Conservation (phyloP, 805 yeast genomes). For the Wickerhamomyces xylosicus region DNA sequence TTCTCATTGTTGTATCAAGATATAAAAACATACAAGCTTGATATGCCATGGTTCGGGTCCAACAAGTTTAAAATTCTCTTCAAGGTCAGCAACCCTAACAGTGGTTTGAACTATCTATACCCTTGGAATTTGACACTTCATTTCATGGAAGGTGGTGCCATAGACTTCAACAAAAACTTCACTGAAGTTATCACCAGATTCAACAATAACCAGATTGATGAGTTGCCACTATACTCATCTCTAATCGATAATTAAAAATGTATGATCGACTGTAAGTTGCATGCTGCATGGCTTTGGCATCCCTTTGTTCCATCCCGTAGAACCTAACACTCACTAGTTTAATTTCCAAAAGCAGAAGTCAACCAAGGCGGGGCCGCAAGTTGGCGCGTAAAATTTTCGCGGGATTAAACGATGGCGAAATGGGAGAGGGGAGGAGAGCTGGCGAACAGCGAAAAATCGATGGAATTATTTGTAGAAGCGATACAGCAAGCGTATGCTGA, state of each 20-base stretch:
- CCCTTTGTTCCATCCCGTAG: not conserved
- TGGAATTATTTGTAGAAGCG: not conserved
- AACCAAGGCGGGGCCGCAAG: not conserved
- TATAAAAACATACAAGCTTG: slow-evolving; percentile 25
- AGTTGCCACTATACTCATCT: slow-evolving; percentile 29
- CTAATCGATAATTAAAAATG: not conserved
- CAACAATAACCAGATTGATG: slow-evolving; percentile 33
- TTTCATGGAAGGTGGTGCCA: slow-evolving; percentile 40
- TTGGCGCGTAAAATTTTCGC: not conserved
- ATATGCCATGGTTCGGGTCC: slow-evolving; percentile 45
- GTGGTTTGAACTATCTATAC: slow-evolving; percentile 25
- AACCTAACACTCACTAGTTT: not conserved
- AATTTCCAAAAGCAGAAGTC: not conserved
- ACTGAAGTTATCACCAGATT: slow-evolving; percentile 24
- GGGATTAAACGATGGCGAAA: not conserved
- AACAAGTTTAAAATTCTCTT: slow-evolving; percentile 37
- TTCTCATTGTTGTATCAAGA: slow-evolving; percentile 28
- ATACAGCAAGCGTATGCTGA: not conserved
- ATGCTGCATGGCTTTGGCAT: not conserved
- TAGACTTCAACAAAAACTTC: slow-evolving; percentile 27
- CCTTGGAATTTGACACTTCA: slow-evolving; percentile 27
- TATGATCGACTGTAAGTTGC: not conserved
- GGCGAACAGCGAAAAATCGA: not conserved
- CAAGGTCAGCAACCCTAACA: slow-evolving; percentile 22
- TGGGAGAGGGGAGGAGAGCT: not conserved